Conservation (phyloP, 1,139 yeast genomes). For the Magnusiomyces tetraspermus region DNA sequence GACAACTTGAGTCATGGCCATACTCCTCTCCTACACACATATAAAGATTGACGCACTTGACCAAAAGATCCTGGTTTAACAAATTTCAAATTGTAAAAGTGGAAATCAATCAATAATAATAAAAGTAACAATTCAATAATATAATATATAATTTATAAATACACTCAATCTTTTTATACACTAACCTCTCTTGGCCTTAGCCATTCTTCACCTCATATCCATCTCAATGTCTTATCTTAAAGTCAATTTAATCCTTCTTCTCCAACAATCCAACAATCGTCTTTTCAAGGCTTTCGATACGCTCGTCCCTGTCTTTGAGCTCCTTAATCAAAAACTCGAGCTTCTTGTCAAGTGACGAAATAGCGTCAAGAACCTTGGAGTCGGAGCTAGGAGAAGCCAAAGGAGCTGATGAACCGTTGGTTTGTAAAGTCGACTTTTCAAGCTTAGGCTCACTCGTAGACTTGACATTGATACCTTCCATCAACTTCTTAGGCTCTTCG, state of each 20-base stretch:
- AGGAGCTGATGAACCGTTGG: background rate
- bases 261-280: conserved; percentile 1
- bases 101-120: no score
- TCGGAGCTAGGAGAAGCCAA: background rate
- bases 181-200: no score
- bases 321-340: conserved; percentile 1
- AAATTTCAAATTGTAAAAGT: no score
- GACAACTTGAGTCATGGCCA: no score
- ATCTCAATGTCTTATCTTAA: no score
- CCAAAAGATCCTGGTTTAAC: no score
- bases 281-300: background rate
- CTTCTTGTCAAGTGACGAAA: background rate
- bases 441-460: background rate
- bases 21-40: no score
- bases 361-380: background rate
- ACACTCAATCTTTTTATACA: no score
- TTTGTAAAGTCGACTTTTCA: background rate
- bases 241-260: background rate
- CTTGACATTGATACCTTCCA: no score
- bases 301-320: conserved; percentile 1
- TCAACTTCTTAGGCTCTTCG: background rate
- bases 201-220: no score
- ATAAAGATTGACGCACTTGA: no score
- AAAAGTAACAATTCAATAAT: no score
- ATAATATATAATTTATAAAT: background rate